Percentiles rank a stretch among this genome's conserved stretches.
These are phyloP conservation scores for Tuber indicum DNA, from an alignment of 495 filamentous ascomycete species.

Conservation along the genomic window DNA sequence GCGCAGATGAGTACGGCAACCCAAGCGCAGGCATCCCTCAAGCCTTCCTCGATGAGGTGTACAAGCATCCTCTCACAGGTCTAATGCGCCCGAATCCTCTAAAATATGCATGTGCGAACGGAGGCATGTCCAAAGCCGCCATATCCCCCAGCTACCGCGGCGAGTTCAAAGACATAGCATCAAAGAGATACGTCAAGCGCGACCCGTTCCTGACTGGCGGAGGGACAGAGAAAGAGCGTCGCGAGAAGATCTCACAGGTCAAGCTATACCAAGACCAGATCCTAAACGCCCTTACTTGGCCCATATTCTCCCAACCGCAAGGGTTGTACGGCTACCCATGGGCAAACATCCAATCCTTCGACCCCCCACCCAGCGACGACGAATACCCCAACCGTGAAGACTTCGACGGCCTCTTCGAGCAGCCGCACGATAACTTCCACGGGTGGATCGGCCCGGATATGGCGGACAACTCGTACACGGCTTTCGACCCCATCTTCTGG, in stretches of 20 bases:
- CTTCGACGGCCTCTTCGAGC: constrained; percentile 29
- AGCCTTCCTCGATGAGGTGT: constrained; percentile 15
- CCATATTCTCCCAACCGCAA: constrained; percentile 9
- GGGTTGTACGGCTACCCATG: constrained; percentile 12
- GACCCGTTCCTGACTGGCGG: not conserved
- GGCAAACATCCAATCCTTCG: constrained; percentile 18
- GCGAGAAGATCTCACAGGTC: constrained; percentile 8
- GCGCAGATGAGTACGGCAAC: constrained; percentile 9
- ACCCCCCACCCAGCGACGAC: constrained; percentile 3
- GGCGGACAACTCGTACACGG: constrained; percentile 31
- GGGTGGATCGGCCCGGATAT: constrained; percentile 30
- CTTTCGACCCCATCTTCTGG: constrained; percentile 29
- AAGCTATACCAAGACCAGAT: constrained; percentile 19
- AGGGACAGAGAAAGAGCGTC: not conserved
- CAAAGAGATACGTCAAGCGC: constrained; percentile 5
- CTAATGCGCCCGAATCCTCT: constrained; percentile 16
- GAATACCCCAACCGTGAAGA: constrained; percentile 9
- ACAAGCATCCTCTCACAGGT: constrained; percentile 15
- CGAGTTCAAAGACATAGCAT: not conserved
- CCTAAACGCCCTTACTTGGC: not conserved
- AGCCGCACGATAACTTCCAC: constrained; percentile 27
- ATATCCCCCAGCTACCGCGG: not conserved
- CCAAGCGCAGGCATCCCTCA: constrained; percentile 14
- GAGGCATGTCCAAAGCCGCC: not conserved
- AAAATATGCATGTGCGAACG: constrained; percentile 13